Base-by-base conservation (phyloP, 2,329 filamentous ascomycete species). In the Epichloe coenophiala region DNA sequence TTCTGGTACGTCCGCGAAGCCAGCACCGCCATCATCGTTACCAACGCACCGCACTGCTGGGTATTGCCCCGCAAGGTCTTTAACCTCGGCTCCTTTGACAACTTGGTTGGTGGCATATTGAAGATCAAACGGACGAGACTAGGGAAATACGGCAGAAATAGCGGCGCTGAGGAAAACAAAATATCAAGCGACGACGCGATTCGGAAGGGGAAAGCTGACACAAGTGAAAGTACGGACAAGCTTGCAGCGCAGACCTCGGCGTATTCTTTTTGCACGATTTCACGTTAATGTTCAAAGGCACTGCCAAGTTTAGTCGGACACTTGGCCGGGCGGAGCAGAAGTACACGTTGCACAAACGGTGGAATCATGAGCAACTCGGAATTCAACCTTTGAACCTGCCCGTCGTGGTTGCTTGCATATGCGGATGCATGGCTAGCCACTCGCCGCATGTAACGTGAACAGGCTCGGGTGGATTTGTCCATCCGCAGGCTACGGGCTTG, bases 1-100 rank as follows among this genome's bases (percentile, higher is more conserved):
- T 60, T 72, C 17, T 79, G 76, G 75, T 77, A 78, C 58, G 67
- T 71, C 19, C 68, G 75, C 50, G 75, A 80, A 66, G 71, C 73
- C 9, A 70, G 66, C 27, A 73, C 75, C 2, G 75, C 74, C 7
- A 65, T 78, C 5, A 71, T 72, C 53, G 73, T 78, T 9, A 68
- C 73, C 54, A 79, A 78, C 56, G 62, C 78, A 3, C 75, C 75
- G 0, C 65, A 54, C 17, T 47, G 59, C 41, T 62, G 61, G 53
- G 52, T 49, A 9, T 35, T 54, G 7, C 46, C 44, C 19, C 53
- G 47, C 35, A 49, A 38, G 27, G 23, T 52, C 12, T 42, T 52
- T 40, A 40, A 46, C 33, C 38, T 50, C 36, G 39, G 41, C 13
- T 37, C 40, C n/a, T 52, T 52, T 27, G 47, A 46, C 19, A 45